Evolutionary conservation across 2,329 filamentous ascomycete species (phyloP), one percentile per base, ranked within the genome.

Genomic region (Ceratocystis albifundus): DNA sequence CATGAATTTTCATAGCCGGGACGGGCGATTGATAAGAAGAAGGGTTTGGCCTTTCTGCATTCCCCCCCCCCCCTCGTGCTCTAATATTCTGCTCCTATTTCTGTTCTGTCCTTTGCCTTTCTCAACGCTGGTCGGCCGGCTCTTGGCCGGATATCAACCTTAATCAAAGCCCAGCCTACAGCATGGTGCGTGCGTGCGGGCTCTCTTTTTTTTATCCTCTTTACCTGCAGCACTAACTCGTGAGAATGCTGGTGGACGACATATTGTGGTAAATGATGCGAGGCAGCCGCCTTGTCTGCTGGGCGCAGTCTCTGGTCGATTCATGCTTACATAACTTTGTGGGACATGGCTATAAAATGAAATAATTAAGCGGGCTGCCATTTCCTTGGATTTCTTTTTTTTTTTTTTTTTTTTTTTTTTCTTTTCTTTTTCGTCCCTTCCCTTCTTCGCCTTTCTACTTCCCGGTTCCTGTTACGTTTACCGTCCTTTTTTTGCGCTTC

Each of bases 1-100:
- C 12, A 22, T 4, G 17, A 55, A 55, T 55, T 55, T 55, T 55
- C 50, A 55, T 55, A 15, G 50, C 50, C 50, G 20, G 50, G 50
- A 22, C 50, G 20, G 50, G n/a, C 50, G 50, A 55, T 55, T 55
- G 50, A 55, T 55, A 55, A 55, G 50, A 22, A 55, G 50, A 55
- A 55, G n/a, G 17, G 10, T 55, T 25, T 25, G 10, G 10, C 48
- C 15, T 6, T 53, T 8, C 3, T 4, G 1, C 22, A 7, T 4
- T 20, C n/a, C 50, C 22, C 4, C n/a, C n/a, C n/a, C n/a, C n/a
- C n/a, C n/a, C n/a, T n/a, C 8, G n/a, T 22, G n/a, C 50, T 22
- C 50, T 22, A 6, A 4, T 22, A 20, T 25, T 25, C 22, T 22
- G 20, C n/a, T 12, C 50, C 50, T 55, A 10, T 25, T 22, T 12